Base-by-base conservation (phyloP, 441 rosid genomes). In the Populus hybrid region DNA sequence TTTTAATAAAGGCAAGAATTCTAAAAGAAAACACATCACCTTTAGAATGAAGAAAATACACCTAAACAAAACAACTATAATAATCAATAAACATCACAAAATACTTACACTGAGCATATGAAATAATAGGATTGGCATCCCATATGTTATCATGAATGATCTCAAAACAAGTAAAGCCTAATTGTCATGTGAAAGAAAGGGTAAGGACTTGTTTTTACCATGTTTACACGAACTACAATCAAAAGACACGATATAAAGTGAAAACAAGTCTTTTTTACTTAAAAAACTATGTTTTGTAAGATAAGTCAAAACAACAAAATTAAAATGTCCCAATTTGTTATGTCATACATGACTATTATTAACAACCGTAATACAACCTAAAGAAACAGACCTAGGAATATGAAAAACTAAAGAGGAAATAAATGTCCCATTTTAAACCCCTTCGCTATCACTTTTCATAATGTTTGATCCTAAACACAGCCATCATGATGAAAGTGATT, bases 91-190 rank as follows among this genome's bases (percentile, higher is more conserved):
- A 31, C 35, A 31, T 31, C 35, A 31, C 6, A 31, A 31, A 31
- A 31, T 31, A 5, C 35, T 31, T 31, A 7, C 23, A 74, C 24
- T 65, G 0, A 33, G 61, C 69, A 76, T 56, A 63, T n/a, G 61
- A n/a, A n/a, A n/a, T n/a, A n/a, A 76, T 0, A 14, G 36, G 61
- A 76, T 18, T 31, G 9, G 59, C 23, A 1, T 61, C 69, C 38
- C 36, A 33, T 8, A 76, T 66, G 70, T 69, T 74, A 56, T 38
- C 21, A 36, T 24, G 63, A 42, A 76, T 21, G 24, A 76, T 36
- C 42, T 69, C 56, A 76, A 67, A 67, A 50, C 23, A 29, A 24
- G 23, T 7, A 6, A 9, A 3, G 21, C 16, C 10, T 1, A 0
- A 26, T 5, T 69, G 2, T 24, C 23, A 33, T 6, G 3, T 20